Conservation (phyloP, 2,329 filamentous ascomycete genomes). For the Aspergillus pseudonomiae region DNA sequence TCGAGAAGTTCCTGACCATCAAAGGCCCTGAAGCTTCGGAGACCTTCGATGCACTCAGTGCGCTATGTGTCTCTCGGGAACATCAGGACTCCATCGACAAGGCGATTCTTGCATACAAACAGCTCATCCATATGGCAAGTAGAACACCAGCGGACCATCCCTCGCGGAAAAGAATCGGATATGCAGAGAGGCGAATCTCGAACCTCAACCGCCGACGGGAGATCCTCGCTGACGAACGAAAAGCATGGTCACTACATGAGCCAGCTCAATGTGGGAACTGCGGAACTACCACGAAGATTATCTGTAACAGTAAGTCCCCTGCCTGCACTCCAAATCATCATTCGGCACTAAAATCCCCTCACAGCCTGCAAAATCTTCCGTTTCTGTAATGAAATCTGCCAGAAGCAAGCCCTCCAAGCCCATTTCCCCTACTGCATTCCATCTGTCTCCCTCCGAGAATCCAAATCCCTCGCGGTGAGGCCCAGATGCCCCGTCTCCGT, state of each 20-base stretch:
- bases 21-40: conserved; percentile 31
- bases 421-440: conserved; percentile 31
- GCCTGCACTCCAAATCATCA: background rate
- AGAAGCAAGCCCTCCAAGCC: conserved; percentile 15
- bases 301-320: conserved; percentile 31
- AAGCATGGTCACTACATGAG: conserved; percentile 31
- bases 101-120: conserved; percentile 33
- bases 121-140: conserved; percentile 30
- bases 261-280: conserved; percentile 28
- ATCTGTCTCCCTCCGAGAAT: conserved; percentile 34
- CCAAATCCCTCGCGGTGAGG: conserved; percentile 34
- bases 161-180: conserved; percentile 29
- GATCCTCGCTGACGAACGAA: conserved; percentile 28
- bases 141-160: conserved; percentile 28
- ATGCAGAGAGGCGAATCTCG: conserved; percentile 30
- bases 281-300: conserved; percentile 20
- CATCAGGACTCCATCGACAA: conserved; percentile 33
- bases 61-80: conserved; percentile 32
- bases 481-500: conserved; percentile 27
- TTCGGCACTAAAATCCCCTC: background rate
- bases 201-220: conserved; percentile 32
- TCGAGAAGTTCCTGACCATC: conserved; percentile 30
- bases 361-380: conserved; percentile 34
- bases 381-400: conserved; percentile 33
- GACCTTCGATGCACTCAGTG: conserved; percentile 34